Evolutionary conservation across 2,329 filamentous ascomycete species (phyloP).

Genomic region (Botrytis squamosa): DNA sequence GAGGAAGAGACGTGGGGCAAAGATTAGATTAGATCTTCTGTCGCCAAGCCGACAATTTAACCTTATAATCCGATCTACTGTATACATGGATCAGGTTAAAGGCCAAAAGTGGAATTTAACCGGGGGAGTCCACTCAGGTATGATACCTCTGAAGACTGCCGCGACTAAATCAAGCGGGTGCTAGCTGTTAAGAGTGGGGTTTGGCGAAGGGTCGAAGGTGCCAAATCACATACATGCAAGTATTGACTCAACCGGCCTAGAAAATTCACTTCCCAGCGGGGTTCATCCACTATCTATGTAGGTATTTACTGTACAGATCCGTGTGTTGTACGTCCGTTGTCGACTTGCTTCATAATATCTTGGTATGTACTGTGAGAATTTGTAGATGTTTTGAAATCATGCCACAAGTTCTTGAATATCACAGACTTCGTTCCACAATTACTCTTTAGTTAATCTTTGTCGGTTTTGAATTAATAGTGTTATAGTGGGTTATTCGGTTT

Average conservation of each 20-base stretch:
- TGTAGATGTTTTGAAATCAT: not conserved
- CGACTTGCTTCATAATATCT: not conserved
- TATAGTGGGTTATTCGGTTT: not conserved
- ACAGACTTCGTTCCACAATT: not conserved
- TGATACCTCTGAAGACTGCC: not conserved
- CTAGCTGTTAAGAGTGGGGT: not conserved
- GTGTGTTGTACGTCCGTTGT: not conserved
- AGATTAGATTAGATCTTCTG: not conserved
- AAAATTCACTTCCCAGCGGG: not conserved
- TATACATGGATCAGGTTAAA: not conserved
- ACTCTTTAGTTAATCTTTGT: not conserved
- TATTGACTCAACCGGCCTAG: not conserved
- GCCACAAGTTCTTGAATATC: not conserved
- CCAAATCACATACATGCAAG: not conserved
- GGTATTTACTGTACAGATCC: not conserved
- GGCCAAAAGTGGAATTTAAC: not conserved
- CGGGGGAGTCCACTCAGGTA: not conserved
- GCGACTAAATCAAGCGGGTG: not conserved
- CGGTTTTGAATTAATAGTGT: not conserved
- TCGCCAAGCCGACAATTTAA: not conserved
- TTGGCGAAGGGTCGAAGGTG: not conserved
- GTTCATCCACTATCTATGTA: not conserved
- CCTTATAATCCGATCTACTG: not conserved
- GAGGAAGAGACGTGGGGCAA: not conserved
- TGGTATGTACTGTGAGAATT: not conserved